Evolutionary conservation across 345 rosid genomes (phyloP).

Genomic region (Hevea brasiliensis): DNA sequence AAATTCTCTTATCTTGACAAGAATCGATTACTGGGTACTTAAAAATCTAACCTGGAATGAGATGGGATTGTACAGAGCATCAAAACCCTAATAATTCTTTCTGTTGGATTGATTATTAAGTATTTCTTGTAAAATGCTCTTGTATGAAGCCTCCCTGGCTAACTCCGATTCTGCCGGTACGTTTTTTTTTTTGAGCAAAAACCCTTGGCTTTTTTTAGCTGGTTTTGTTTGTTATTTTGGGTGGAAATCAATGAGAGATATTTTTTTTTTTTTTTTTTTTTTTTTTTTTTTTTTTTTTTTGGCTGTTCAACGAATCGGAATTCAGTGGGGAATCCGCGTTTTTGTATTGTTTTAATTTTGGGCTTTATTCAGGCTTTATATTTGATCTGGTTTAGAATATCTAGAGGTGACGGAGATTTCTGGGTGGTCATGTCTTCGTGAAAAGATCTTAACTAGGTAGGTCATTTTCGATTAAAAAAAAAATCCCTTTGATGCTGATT

Average conservation of each 20-base stretch:
- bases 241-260: not conserved
- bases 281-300: slow-evolving; percentile 24
- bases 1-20: not conserved
- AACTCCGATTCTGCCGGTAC: slow-evolving; percentile 39
- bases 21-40: not conserved
- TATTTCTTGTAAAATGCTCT: slow-evolving; percentile 28
- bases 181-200: slow-evolving; percentile 2
- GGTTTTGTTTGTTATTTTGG: not conserved
- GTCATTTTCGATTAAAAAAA: slow-evolving; percentile 35
- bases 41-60: not conserved
- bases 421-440: slow-evolving; percentile 26
- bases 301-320: not conserved
- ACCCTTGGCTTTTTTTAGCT: slow-evolving; percentile 20
- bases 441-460: slow-evolving; percentile 44
- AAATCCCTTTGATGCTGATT: slow-evolving; percentile 1
- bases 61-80: slow-evolving; percentile 17
- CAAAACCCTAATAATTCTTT: slow-evolving; percentile 12
- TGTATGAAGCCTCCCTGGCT: slow-evolving; percentile 67
- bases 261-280: not conserved
- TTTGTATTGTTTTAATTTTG: not conserved
- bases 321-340: slow-evolving; percentile 35
- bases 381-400: slow-evolving; percentile 4
- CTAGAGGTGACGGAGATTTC: slow-evolving; percentile 23
- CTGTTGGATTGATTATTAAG: slow-evolving; percentile 10
- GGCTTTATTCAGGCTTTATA: slow-evolving; percentile 8